Evolutionary conservation across 306 rosid genomes (phyloP), one percentile per base, ranked within the genome.

Genomic region (Erythrophleum fordii): DNA sequence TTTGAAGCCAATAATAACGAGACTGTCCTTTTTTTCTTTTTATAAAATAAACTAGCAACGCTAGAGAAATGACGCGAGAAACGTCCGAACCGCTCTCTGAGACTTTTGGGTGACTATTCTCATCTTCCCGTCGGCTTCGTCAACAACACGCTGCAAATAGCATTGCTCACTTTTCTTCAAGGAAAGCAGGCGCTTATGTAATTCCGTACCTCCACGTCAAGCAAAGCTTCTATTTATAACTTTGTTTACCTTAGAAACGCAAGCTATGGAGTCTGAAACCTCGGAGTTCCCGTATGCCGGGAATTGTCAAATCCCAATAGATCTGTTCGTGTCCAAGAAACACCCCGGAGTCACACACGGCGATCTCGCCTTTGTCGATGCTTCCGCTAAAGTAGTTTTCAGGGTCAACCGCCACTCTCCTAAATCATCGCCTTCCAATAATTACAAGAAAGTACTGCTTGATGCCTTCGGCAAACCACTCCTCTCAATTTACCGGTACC

Each of bases 321-420:
- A 95, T 83, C 91, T 91, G 3, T 93, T 95, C 52, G 92, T 91
- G 61, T 90, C 95, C 83, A 90, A 89, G 69, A 87, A 91, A 53
- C 97, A 83, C 75, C 84, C 84, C 0, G 87, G 88, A 45, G 73
- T 80, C 12, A 73, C 87, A 77, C 83, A 70, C 77, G 96, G 96
- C 73, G 80, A 81, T 49, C 90, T 88, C 34, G 73, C 88, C 3
- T 89, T 95, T 77, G 46, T 90, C 18, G 88, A 89, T 75, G 69
- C 88, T 7, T 79, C 83, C 31, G 87, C 80, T 17, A 72, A 79
- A 70, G 76, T 81, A 58, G 75, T 90, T 79, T 93, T 77, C 83
- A 84, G 37, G 61, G 83, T 91, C 82, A 81, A 76, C 73, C 91
- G 81, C 39, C 87, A 65, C 51, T 82, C 93, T 70, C 70, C 76